Evolutionary conservation across 768 basidiomycete genomes (phyloP), one percentile per base, ranked within the genome.

Genomic region (Mycena epipterygia): DNA sequence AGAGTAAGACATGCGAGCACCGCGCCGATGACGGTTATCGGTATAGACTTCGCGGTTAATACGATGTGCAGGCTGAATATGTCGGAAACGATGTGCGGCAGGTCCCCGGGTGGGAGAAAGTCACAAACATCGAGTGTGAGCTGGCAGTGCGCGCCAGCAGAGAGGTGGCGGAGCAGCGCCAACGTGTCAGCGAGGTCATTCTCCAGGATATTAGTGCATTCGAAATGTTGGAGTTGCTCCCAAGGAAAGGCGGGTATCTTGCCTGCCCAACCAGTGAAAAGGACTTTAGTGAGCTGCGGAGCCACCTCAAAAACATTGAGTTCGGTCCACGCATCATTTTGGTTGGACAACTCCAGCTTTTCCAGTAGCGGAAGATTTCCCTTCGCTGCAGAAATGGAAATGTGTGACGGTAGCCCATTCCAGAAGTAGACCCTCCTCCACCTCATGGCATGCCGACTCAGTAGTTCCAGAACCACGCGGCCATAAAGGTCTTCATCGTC

Each of bases 351-450:
- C 29, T 58, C 56, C 5, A 58, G 19, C 5, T 32, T 25, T 37
- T 62, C 61, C 12, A 63, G 46, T 7, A 58, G 61, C 5, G 42
- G 53, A 29, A 69, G 60, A 41, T 69, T 35, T 13, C 55, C 61
- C 14, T 29, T 29, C 4, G 39, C 61, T 2, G 25, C 17, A 19
- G 27, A 4, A 3, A 68, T 42, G 14, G 16, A 25, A 13, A 39
- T 32, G 27, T 63, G 35, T n/a, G 52, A 29, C 1, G 35, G 21
- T 14, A 62, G 32, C 14, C 17, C 53, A 14, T n/a, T 57, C 67
- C 52, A 62, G 32, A 62, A 25, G 13, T 48, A 33, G 32, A 35
- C 59, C 5, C 56, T 12, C n/a, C 51, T 42, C 67, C 67, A 62
- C 2, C 59, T 59, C 3, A 14, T 30, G 7, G 67, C 13, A n/a